phyloP scores from a whole-genome alignment of 2,329 filamentous ascomycete species.

The Penicillium sp. region DNA sequence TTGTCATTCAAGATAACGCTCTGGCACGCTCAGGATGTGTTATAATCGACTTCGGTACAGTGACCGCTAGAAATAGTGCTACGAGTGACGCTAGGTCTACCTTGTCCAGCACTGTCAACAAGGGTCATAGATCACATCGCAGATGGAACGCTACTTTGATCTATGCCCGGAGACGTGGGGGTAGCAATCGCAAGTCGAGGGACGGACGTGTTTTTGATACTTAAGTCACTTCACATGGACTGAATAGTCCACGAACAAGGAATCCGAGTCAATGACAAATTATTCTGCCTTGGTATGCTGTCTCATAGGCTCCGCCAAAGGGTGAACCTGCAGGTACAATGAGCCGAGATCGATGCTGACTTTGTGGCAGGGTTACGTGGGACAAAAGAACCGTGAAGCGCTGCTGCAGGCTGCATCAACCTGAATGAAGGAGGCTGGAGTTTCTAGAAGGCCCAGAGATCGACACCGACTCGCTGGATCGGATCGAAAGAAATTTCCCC shows the following conservation, averaged over 20 bases:
- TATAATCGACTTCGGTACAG: too few species aligned
- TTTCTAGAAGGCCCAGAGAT: conserved; percentile 3
- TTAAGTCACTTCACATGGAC: background rate
- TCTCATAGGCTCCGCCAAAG: background rate
- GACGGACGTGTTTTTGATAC: too few species aligned
- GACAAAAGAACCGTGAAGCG: background rate
- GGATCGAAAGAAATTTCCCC: conserved; percentile 2
- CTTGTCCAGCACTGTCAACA: background rate
- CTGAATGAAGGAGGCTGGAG: background rate
- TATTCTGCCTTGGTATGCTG: background rate
- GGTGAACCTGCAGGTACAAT: background rate
- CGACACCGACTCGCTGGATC: background rate
- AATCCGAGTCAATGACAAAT: background rate
- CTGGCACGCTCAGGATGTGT: too few species aligned
- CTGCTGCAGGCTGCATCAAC: background rate
- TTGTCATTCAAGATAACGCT: too few species aligned
- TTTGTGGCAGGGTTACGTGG: background rate
- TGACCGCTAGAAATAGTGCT: background rate
- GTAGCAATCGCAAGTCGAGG: too few species aligned
- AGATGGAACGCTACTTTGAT: too few species aligned
- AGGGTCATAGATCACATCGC: background rate
- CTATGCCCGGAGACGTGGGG: too few species aligned
- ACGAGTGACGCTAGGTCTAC: background rate
- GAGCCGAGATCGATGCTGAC: background rate
- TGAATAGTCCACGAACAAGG: too few species aligned